phyloP scores from a whole-genome alignment of 1,284 basidiomycete genomes.

The Ceratobasidium papillatum region DNA sequence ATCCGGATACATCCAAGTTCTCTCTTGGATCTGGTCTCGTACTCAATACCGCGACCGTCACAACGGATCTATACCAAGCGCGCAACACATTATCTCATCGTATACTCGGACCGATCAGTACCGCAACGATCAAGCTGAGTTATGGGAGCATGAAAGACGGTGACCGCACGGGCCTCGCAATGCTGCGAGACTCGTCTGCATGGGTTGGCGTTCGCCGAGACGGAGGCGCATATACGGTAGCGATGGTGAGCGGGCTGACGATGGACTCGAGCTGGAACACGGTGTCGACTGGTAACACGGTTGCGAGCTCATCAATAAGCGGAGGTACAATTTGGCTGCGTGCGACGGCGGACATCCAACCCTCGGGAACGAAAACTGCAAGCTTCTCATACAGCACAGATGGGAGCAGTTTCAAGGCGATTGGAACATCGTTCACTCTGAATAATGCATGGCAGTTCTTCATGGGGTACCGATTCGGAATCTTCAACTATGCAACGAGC shows the following conservation, averaged over 20 bases:
- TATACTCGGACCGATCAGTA: conserved; percentile 48
- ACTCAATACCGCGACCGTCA: conserved; percentile 47
- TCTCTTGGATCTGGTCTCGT: conserved; percentile 47
- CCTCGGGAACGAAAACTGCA: conserved; percentile 21
- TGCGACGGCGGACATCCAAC: conserved; percentile 46
- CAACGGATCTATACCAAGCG: conserved; percentile 47
- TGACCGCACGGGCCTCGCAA: conserved; percentile 48
- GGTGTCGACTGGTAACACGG: conserved; percentile 45
- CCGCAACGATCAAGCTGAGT: conserved; percentile 48
- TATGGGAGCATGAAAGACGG: conserved; percentile 47
- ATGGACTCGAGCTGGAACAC: too few relatives aligned
- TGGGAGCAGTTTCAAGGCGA: conserved; percentile 30
- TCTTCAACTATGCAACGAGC: conserved; percentile 49
- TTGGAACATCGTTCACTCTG: conserved; percentile 44
- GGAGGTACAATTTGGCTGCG: conserved; percentile 48
- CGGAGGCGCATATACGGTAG: conserved; percentile 41
- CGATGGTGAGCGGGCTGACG: conserved; percentile 46
- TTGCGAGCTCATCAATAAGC: conserved; percentile 44
- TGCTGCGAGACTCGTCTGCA: conserved; percentile 48
- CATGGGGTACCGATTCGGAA: conserved; percentile 49
- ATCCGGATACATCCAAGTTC: conserved; percentile 43
- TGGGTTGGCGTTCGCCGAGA: conserved; percentile 47
- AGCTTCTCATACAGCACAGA: conserved; percentile 42
- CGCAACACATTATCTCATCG: conserved; percentile 50
- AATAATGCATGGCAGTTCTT: conserved; percentile 47